These are phyloP conservation scores for Zopfia rhizophila DNA, from an alignment of 2,329 filamentous ascomycete genomes.

Conservation along the genomic window DNA sequence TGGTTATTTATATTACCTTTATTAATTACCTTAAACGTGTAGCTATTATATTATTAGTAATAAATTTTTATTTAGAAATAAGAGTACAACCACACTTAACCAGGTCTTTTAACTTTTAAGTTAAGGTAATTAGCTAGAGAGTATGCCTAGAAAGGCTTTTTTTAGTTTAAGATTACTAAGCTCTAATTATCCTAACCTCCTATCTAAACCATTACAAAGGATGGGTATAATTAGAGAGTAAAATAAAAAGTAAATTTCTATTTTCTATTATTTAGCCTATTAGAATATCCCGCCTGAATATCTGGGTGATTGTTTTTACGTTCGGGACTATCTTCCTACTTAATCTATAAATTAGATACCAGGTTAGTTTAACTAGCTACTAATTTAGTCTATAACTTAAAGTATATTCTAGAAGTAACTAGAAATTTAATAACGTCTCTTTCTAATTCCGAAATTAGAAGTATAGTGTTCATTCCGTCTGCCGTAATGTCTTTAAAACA, in stretches of 20 bases:
- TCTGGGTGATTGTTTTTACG: too few species aligned
- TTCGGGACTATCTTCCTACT: too few species aligned
- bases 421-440: conserved; percentile 3
- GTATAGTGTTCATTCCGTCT: conserved; percentile 15
- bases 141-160: too few species aligned
- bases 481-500: conserved; percentile 16
- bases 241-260: conserved; percentile 3
- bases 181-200: too few species aligned
- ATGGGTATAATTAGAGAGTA: conserved; percentile 1
- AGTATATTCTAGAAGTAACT: not conserved
- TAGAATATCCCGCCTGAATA: conserved; percentile 5
- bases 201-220: not conserved
- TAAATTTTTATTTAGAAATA: too few species aligned
- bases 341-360: conserved; percentile 2
- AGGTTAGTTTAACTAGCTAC: conserved; percentile 3
- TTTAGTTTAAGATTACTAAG: too few species aligned
- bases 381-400: not conserved
- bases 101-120: too few species aligned
- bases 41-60: too few species aligned
- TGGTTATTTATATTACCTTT: too few species aligned
- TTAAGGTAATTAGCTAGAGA: too few species aligned
- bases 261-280: conserved; percentile 2
- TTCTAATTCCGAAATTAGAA: conserved; percentile 1
- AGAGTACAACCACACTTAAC: too few species aligned
- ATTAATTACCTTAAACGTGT: too few species aligned